Conservation (phyloP, 2,329 filamentous ascomycete species). For the Myotisia sp. region DNA sequence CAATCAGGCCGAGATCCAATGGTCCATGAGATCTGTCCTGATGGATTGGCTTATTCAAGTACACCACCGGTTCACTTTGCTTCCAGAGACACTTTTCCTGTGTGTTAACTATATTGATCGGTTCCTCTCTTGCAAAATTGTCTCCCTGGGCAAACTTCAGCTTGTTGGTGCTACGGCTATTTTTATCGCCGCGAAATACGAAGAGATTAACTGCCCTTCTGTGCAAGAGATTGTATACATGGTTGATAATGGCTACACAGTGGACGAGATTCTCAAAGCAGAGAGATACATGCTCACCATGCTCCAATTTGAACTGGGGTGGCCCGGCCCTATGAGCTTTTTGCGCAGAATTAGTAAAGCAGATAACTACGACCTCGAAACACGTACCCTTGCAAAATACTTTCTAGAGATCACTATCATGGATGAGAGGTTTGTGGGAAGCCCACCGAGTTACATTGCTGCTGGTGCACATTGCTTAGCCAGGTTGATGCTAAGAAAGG, state of each 20-base stretch:
- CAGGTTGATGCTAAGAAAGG: conserved; percentile 76
- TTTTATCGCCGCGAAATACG: conserved; percentile 92
- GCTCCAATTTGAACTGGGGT: conserved; percentile 88
- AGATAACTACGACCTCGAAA: conserved; percentile 93
- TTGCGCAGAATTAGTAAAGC: conserved; percentile 93
- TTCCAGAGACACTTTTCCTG: conserved; percentile 90
- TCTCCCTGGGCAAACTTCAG: conserved; percentile 88
- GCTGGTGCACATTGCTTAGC: conserved; percentile 88
- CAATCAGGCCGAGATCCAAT: conserved; percentile 89
- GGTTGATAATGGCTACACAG: conserved; percentile 82
- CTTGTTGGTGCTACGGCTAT: conserved; percentile 91
- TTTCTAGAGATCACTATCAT: conserved; percentile 94
- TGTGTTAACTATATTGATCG: conserved; percentile 95
- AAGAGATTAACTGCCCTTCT: conserved; percentile 96
- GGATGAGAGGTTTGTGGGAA: conserved; percentile 93
- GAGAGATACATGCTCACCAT: conserved; percentile 97
- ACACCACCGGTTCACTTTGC: conserved; percentile 74
- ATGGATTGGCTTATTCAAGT: conserved; percentile 99
- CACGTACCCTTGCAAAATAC: conserved; percentile 89
- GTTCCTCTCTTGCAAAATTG: conserved; percentile 86
- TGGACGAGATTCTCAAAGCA: conserved; percentile 88
- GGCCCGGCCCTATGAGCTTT: conserved; percentile 99
- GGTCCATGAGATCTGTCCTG: conserved; percentile 93
- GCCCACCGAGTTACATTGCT: conserved; percentile 76
- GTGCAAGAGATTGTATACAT: conserved; percentile 94